Base-by-base conservation (phyloP, 371 early-diverging fungal genomes). In the Choanephora cucurbitarum region DNA sequence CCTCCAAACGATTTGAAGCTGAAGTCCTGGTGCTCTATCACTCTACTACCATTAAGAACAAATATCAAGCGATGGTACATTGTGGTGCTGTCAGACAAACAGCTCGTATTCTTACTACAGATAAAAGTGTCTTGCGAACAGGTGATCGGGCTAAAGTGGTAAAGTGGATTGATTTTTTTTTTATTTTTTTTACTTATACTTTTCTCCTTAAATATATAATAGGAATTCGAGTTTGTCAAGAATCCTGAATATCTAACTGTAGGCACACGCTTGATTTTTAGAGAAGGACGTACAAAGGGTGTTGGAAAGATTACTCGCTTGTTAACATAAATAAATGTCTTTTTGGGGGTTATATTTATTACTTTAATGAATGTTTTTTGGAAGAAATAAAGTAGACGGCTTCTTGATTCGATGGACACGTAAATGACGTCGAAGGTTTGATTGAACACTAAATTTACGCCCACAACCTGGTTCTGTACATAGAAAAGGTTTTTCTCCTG, bases 41-140 rank as follows among this genome's bases (percentile, higher is more conserved):
- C 67, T 88, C 90, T 19, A 94, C 96, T 0, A 96, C 95, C 3
- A 96, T 96, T 46, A 84, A 85, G 32, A 75, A 81, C 45, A 87
- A 87, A 55, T 96, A 96, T 69, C 96, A 96, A 69, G 94, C 96
- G 3, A 95, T 96, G 94, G 71, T 96, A 37, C 95, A 96, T 63
- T 93, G 92, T 56, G 93, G 95, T 0, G 82, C 91, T 15, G 92
- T 96, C 0, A 77, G 95, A 8, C 95, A 96, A 69, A 92, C 96
- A 0, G 96, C 92, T 0, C 79, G 88, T 43, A 94, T 95, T 21
- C 64, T 86, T n/a, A 81, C 83, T 3, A 81, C 89, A 73, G 87
- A 91, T 49, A 78, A 84, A 24, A 67, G 66, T 42, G 80, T 92
- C 13, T 68, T 96, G 53, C 77, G 96, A 14, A 94, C 96, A 0